Evolutionary conservation across 306 rosid genomes (phyloP), one percentile per base, ranked within the genome.

Genomic region (Benincasa hispida): DNA sequence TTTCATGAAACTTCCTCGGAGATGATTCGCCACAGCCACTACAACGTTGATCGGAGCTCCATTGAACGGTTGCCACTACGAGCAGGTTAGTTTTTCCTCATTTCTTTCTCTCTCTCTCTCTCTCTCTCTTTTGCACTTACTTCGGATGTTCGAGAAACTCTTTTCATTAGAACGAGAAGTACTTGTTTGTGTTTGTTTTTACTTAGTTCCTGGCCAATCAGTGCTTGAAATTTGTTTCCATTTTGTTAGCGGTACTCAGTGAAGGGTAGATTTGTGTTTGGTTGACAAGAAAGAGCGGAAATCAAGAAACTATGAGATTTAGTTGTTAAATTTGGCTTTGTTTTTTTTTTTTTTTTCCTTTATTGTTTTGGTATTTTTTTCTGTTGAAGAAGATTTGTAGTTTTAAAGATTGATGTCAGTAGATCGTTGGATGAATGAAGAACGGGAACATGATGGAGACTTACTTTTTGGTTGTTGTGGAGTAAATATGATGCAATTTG

Each of bases 1-100:
- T 76, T 87, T 77, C 83, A 88, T 89, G 98, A 81, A 0, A 22
- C 61, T 72, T 0, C 9, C 6, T 86, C 90, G 96, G 91, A 93
- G 21, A 84, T 81, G 62, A 63, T 83, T 55, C 90, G 87, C 76
- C 80, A 68, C 50, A 47, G 32, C 85, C 85, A 86, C 62, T 86
- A 84, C 85, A 82, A 79, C 60, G 10, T 79, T 78, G 82, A 66
- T 68, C 83, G 78, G 75, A 80, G 80, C 81, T 61, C 84, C 78
- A 80, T 0, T 8, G 11, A 39, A 9, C 11, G 50, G 15, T 45
- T 11, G 15, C 50, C 51, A 2, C 5, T 69, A 45, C 42, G 82
- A 17, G 77, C 77, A 85, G 96, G 97, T 91, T 32, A 6, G 80
- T 4, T 82, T 41, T 1, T 8, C 28, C 12, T 21, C 12, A 8